Evolutionary conservation across 1,284 basidiomycete species (phyloP).

Genomic region (Fistulina hepatica): DNA sequence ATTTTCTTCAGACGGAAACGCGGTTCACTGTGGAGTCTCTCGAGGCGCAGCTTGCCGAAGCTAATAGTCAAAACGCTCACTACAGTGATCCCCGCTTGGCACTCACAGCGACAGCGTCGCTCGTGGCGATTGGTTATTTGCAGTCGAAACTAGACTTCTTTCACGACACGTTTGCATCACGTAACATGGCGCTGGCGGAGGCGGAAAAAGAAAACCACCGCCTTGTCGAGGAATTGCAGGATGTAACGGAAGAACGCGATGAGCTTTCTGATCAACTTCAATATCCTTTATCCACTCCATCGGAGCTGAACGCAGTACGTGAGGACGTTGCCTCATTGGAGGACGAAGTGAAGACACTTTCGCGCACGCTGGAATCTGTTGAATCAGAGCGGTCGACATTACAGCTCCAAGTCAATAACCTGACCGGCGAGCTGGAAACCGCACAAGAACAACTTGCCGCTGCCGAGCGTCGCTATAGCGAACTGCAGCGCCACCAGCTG

Average conservation of each 20-base stretch:
- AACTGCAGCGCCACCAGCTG: conserved; percentile 52
- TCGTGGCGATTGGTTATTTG: conserved; percentile 28
- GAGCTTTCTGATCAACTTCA: conserved; percentile 22
- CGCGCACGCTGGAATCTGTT: conserved; percentile 35
- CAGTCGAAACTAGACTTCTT: conserved; percentile 13
- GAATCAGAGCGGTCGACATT: conserved; percentile 57
- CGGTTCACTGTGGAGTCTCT: conserved; percentile 55
- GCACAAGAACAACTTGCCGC: conserved; percentile 42
- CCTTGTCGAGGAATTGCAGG: conserved; percentile 10
- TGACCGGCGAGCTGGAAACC: conserved; percentile 42
- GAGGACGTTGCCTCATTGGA: conserved; percentile 30
- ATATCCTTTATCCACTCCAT: not conserved
- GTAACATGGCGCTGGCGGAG: not conserved
- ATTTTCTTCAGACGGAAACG: conserved; percentile 64
- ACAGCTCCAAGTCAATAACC: conserved; percentile 46
- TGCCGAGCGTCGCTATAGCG: conserved; percentile 45
- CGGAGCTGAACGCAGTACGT: conserved; percentile 20
- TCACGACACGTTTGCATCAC: not conserved
- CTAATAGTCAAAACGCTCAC: conserved; percentile 7
- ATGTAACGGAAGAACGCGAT: conserved; percentile 25
- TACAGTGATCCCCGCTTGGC: conserved; percentile 16
- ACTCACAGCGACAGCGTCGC: conserved; percentile 22
- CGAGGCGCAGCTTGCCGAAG: conserved; percentile 34
- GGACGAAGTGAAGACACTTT: conserved; percentile 29
- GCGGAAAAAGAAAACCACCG: not conserved